Percentiles rank a stretch among this genome's conserved stretches.
These are phyloP conservation scores for Cordyceps fumosorosea DNA, from an alignment of 2,329 filamentous ascomycete genomes.

Conservation along the genomic window DNA sequence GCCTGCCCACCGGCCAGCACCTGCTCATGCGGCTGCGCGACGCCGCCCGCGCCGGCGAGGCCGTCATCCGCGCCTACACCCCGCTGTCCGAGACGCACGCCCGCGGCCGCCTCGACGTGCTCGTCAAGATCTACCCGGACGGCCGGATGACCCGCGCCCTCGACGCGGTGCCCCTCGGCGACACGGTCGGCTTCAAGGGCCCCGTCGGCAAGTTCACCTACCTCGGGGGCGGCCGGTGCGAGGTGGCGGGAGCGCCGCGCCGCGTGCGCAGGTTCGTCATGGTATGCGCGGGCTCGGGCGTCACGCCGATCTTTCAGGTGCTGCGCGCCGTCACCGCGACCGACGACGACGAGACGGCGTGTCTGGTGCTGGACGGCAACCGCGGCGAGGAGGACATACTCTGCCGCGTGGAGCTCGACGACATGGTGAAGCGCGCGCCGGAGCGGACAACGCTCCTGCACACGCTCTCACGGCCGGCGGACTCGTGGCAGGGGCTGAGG, in stretches of 20 bases:
- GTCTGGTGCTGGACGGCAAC: conserved; percentile 74
- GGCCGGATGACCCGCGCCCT: conserved; percentile 80
- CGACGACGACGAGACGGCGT: conserved; percentile 55
- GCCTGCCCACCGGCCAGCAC: conserved; percentile 79
- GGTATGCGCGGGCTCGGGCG: conserved; percentile 83
- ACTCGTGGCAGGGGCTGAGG: conserved; percentile 59
- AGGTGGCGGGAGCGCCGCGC: conserved; percentile 50
- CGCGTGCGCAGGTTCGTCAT: conserved; percentile 66
- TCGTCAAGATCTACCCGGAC: conserved; percentile 77
- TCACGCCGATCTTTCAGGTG: conserved; percentile 88
- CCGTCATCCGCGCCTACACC: conserved; percentile 81
- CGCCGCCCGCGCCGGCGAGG: conserved; percentile 51
- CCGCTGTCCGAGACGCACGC: conserved; percentile 62
- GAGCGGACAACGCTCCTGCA: conserved; percentile 60
- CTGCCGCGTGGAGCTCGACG: conserved; percentile 65
- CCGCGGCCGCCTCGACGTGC: conserved; percentile 61
- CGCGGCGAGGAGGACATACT: conserved; percentile 74
- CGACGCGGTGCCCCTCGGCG: conserved; percentile 64
- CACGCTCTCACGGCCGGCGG: conserved; percentile 57
- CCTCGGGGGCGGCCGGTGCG: conserved; percentile 57
- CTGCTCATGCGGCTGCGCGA: conserved; percentile 77
- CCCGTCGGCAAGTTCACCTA: conserved; percentile 85
- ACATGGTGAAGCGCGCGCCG: conserved; percentile 45
- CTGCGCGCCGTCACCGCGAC: conserved; percentile 67
- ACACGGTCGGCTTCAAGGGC: conserved; percentile 77